A percentile compares a stretch with the other conserved stretches of the same genome.
Conservation (phyloP, 2,329 filamentous ascomycete genomes). For the Paraphoma sp. region DNA sequence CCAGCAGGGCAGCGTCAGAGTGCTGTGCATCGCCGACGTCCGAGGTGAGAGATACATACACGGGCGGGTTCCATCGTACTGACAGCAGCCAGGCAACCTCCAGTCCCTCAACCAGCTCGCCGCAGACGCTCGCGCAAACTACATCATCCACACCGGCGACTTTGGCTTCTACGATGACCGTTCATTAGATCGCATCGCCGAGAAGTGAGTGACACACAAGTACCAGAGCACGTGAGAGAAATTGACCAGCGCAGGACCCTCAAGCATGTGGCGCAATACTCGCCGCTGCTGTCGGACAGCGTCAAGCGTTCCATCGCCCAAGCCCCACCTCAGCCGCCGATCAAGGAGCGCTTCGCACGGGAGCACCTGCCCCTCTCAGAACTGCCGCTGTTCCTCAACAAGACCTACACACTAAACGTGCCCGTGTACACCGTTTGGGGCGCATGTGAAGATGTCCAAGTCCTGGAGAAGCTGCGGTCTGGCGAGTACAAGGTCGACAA, state of each 20-base stretch:
- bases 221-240: conserved; percentile 3
- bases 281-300: conserved; percentile 84
- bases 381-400: conserved; percentile 85
- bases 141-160: conserved; percentile 98
- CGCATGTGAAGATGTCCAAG: conserved; percentile 96
- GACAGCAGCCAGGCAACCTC: conserved; percentile 76
- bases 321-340: conserved; percentile 69
- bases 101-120: conserved; percentile 95
- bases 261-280: conserved; percentile 98
- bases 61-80: neutral
- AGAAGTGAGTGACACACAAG: conserved; percentile 73
- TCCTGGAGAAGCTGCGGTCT: conserved; percentile 95
- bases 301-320: conserved; percentile 71
- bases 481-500: conserved; percentile 98
- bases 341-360: conserved; percentile 84
- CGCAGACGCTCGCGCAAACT: conserved; percentile 90
- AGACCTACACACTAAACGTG: conserved; percentile 88
- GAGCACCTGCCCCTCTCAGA: conserved; percentile 91
- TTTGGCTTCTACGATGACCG: conserved; percentile 99
- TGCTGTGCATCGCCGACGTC: conserved; percentile 61
- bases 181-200: conserved; percentile 94
- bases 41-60: conserved; percentile 49
- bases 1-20: conserved; percentile 56
- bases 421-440: conserved; percentile 99
- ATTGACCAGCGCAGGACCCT: conserved; percentile 70